These are phyloP conservation scores for Colletotrichum paranaense DNA, from an alignment of 2,329 filamentous ascomycete genomes.

Conservation along the genomic window DNA sequence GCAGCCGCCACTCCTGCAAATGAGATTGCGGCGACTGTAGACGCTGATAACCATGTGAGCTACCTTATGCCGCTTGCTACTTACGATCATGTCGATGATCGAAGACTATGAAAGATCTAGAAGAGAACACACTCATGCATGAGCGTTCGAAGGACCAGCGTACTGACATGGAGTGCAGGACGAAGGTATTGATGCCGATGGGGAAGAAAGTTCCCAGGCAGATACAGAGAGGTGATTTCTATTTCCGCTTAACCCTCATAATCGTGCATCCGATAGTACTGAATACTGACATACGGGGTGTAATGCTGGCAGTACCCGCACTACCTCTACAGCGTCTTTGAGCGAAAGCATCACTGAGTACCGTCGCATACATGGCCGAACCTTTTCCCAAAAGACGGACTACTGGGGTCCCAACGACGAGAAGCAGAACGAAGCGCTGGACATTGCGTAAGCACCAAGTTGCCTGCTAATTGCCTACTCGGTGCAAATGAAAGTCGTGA, in stretches of 20 bases:
- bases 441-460: not conserved
- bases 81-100: not conserved
- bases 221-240: not conserved
- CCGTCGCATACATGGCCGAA: conserved; percentile 46
- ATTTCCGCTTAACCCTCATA: not conserved
- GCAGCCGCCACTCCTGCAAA: not conserved
- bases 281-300: not conserved
- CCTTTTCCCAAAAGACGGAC: conserved; percentile 41
- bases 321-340: conserved; percentile 43
- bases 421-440: conserved; percentile 37
- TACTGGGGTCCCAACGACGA: conserved; percentile 41
- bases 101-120: too few species aligned
- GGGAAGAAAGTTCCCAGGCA: not conserved
- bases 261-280: not conserved
- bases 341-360: conserved; percentile 47
- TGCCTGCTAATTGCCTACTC: not conserved
- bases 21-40: not conserved
- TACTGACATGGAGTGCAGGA: not conserved
- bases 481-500: not conserved
- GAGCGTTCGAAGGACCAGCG: not conserved
- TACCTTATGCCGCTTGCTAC: too few species aligned
- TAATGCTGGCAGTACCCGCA: not conserved
- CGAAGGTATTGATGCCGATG: not conserved
- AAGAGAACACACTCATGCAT: too few species aligned
- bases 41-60: not conserved